Base-by-base conservation (phyloP, 2,329 filamentous ascomycete species). In the Diaporthe eres region DNA sequence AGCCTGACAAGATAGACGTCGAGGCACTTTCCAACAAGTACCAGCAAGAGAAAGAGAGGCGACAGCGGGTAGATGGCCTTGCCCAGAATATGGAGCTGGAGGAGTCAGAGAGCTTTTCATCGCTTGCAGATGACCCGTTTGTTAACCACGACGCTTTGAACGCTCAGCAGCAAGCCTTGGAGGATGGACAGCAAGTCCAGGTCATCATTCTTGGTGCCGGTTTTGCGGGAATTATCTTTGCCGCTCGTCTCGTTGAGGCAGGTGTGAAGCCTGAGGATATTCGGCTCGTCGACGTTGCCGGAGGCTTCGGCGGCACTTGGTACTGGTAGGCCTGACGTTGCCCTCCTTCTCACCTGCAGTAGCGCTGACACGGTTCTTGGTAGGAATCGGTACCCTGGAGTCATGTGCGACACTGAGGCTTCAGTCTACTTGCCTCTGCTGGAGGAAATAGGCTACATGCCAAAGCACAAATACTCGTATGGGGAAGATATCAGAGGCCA, bases 401-500 rank as follows among this genome's bases (percentile, higher is more conserved):
- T 88, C 10, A 84, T 85, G 77, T 92, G 90, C 79, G 91, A 93
- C 78, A 82, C 91, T 4, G 91, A 93, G 81, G 85, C 86, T 71
- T 91, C 90, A 78, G 84, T 87, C n/a, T 93, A 92, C 78, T 81
- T 92, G 82, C 90, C 90, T 4, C 81, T 91, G 17, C 85, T 92
- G 2, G 90, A 92, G 76, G 90, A 92, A 81, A 91, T 86, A 2
- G 87, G 87, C 0, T 92, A 91, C 79, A 86, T 92, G 80, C 91
- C 91, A 0, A 87, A 84, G 22, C 84, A 89, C 58, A 85, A 83
- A 58, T 86, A 86, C 65, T 80, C 81, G 0, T 61, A 81, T 0
- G 85, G 82, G 3, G 71, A 80, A 0, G 85, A 86, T 76, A 82
- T 91, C 25, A 85, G 86, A 0, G 80, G 83, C 49, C 85, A 91